Evolutionary conservation across 345 rosid genomes (phyloP).

Genomic region (Cardiospermum halicacabum): DNA sequence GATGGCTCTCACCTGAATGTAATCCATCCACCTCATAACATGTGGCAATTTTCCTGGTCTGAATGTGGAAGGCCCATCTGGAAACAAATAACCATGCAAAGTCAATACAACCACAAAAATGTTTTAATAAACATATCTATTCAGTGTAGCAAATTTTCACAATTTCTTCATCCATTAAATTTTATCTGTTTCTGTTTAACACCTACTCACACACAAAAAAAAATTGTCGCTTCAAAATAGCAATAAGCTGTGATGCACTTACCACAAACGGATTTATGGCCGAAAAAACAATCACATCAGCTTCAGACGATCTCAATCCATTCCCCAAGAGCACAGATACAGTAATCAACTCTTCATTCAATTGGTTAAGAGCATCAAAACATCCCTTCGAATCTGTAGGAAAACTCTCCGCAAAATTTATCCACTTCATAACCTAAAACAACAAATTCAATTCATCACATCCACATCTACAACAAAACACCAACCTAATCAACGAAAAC

Average conservation of each 20-base stretch:
- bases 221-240: not conserved
- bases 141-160: not conserved
- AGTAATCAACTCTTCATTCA: constrained; percentile 56
- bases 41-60: constrained; percentile 52
- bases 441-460: constrained; percentile 6
- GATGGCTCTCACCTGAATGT: constrained; percentile 86
- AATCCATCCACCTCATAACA: constrained; percentile 81
- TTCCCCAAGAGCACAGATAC: constrained; percentile 68
- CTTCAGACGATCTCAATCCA: constrained; percentile 73
- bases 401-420: constrained; percentile 55
- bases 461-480: not conserved
- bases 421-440: constrained; percentile 73
- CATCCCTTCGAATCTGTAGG: constrained; percentile 41
- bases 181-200: not conserved
- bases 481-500: constrained; percentile 1
- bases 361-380: constrained; percentile 35
- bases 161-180: not conserved
- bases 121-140: not conserved
- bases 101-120: not conserved
- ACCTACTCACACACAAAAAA: not conserved
- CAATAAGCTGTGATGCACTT: constrained; percentile 16
- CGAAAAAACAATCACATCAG: constrained; percentile 68
- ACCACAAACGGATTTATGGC: constrained; percentile 68
- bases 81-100: constrained; percentile 20
- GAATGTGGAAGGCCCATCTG: constrained; percentile 53